These are phyloP conservation scores for Claviceps monticola DNA, from an alignment of 2,329 filamentous ascomycete genomes.

Conservation along the genomic window DNA sequence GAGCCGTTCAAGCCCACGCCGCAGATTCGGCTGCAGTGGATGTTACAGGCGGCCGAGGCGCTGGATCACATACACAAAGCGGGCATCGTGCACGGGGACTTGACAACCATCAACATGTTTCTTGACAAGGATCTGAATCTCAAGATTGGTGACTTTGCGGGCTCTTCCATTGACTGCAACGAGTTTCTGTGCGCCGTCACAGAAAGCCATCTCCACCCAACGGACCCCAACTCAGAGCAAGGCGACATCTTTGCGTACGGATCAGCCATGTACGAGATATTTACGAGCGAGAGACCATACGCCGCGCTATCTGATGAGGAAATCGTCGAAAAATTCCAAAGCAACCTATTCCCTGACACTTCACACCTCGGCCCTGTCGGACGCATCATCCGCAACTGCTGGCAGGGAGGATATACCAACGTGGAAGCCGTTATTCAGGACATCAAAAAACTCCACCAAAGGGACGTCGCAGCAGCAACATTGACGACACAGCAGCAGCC, in stretches of 20 bases:
- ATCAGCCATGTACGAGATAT: slow-evolving; percentile 1
- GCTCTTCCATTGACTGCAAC: slow-evolving; percentile 3
- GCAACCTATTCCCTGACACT: slow-evolving; percentile 1
- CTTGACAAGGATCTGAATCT: slow-evolving; percentile 3
- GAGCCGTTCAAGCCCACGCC: too few relatives aligned
- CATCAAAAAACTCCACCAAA: not conserved
- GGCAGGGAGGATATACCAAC: slow-evolving; percentile 1
- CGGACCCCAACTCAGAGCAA: not conserved
- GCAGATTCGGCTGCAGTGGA: not conserved
- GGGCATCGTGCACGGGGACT: slow-evolving; percentile 4
- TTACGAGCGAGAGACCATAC: slow-evolving; percentile 3
- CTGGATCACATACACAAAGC: slow-evolving; percentile 2
- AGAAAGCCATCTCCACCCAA: slow-evolving; percentile 1
- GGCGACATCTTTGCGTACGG: slow-evolving; percentile 4
- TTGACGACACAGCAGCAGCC: not conserved
- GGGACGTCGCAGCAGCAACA: too few relatives aligned
- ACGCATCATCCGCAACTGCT: slow-evolving; percentile 3
- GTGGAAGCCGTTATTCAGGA: not conserved
- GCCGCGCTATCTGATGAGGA: not conserved
- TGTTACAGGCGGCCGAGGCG: slow-evolving; percentile 3
- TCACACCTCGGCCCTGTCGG: slow-evolving; percentile 1
- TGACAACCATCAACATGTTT: slow-evolving; percentile 4
- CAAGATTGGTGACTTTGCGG: slow-evolving; percentile 6
- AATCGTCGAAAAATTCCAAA: not conserved
- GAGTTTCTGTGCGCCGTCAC: slow-evolving; percentile 2